Percentiles rank a stretch among this genome's conserved stretches.
phyloP scores from a whole-genome alignment of 225 moss, liverwort and hornwort genomes.

The Climacium dendroides region DNA sequence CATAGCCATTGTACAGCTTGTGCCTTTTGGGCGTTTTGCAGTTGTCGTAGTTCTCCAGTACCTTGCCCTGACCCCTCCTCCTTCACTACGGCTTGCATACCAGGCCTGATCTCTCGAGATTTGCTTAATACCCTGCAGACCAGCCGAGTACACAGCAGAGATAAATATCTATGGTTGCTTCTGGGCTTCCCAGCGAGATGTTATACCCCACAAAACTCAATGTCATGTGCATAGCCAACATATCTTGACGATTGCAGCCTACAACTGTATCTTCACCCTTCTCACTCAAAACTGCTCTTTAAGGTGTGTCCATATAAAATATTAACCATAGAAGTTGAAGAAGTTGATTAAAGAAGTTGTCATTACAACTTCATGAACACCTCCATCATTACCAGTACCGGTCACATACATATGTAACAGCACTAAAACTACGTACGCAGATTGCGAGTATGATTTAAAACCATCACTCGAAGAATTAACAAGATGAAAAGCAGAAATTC shows the following conservation, averaged over 20 bases:
- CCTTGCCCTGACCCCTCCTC: slow-evolving; percentile 50
- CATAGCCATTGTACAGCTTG: slow-evolving; percentile 95
- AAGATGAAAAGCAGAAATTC: neutral
- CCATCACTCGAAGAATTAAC: neutral
- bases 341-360: neutral
- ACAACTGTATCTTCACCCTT: neutral
- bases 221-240: neutral
- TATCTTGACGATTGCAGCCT: neutral
- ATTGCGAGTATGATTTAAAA: neutral
- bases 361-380: neutral
- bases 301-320: neutral
- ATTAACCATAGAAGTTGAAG: neutral
- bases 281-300: neutral
- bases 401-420: neutral
- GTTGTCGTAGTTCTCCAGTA: slow-evolving; percentile 42
- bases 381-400: neutral
- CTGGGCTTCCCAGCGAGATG: neutral
- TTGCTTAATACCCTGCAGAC: slow-evolving; percentile 58
- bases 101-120: slow-evolving; percentile 69
- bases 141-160: neutral
- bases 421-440: neutral
- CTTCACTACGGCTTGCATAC: slow-evolving; percentile 62
- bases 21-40: slow-evolving; percentile 66
- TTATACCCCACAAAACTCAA: neutral
- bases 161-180: neutral